phyloP scores from a whole-genome alignment of 1,284 basidiomycete genomes.

The Tilletia horrida region DNA sequence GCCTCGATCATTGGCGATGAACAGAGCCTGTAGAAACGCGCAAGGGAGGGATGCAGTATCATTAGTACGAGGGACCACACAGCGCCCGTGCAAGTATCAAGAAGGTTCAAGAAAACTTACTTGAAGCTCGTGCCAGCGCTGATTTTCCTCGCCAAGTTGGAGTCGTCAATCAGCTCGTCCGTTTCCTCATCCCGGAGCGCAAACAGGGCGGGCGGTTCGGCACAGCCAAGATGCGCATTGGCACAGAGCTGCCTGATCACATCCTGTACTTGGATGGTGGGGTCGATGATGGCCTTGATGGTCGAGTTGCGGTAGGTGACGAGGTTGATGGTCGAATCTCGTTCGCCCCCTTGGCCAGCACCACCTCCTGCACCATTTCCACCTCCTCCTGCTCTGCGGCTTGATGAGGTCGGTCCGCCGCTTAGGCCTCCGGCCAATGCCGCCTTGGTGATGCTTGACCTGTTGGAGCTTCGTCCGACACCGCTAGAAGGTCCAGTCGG shows the following conservation, averaged over 20 bases:
- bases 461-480: too few relatives aligned
- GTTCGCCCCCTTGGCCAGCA: background rate
- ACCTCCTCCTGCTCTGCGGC: too few relatives aligned
- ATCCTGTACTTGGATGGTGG: conserved; percentile 40
- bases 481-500: too few relatives aligned
- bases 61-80: background rate
- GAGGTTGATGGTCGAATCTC: conserved; percentile 33
- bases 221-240: conserved; percentile 67
- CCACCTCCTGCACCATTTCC: too few relatives aligned
- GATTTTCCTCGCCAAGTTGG: conserved; percentile 48
- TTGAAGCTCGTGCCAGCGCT: conserved; percentile 45
- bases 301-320: conserved; percentile 44
- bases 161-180: conserved; percentile 82
- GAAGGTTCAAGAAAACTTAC: conserved; percentile 13
- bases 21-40: conserved; percentile 63
- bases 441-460: too few relatives aligned
- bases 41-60: background rate
- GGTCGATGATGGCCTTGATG: conserved; percentile 46
- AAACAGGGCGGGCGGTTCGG: conserved; percentile 74
- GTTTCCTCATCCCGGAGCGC: conserved; percentile 76
- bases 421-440: too few relatives aligned
- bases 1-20: conserved; percentile 78
- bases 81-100: background rate
- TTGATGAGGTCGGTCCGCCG: too few relatives aligned
- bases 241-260: conserved; percentile 54